phyloP scores from a whole-genome alignment of 768 basidiomycete genomes.

The Lepiota brunneoincarnata region DNA sequence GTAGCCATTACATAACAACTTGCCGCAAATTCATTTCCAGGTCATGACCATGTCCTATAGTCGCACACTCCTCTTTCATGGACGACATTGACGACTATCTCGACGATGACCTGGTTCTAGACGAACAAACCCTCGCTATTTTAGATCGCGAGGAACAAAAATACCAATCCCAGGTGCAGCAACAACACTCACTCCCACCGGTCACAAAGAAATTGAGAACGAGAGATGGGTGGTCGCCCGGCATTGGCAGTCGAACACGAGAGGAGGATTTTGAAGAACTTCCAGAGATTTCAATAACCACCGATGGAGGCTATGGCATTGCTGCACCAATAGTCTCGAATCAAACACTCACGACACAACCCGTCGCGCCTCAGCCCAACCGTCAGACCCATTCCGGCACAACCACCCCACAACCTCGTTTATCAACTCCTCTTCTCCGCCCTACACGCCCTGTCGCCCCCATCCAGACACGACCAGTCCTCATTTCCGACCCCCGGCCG shows the following conservation, averaged over 20 bases:
- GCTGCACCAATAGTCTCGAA: background rate
- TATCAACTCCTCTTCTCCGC: background rate
- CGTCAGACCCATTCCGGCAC: background rate
- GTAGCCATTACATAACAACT: constrained; percentile 7
- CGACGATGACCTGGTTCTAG: constrained; percentile 61
- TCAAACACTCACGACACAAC: background rate
- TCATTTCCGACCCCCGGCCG: background rate
- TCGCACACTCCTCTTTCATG: constrained; percentile 33
- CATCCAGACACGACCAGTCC: background rate
- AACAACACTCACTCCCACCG: constrained; percentile 30
- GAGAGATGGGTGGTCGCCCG: constrained; percentile 39
- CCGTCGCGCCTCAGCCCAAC: background rate
- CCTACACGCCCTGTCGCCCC: background rate
- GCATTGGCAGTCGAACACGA: constrained; percentile 20
- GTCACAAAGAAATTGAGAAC: constrained; percentile 56
- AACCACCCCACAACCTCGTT: background rate
- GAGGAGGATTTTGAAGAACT: constrained; percentile 44
- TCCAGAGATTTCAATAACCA: constrained; percentile 53
- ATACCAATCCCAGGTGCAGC: constrained; percentile 22
- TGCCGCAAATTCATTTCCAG: background rate
- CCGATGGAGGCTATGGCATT: constrained; percentile 51
- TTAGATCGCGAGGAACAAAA: constrained; percentile 59
- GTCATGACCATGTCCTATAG: background rate
- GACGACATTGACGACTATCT: constrained; percentile 64
- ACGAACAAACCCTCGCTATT: constrained; percentile 57